phyloP scores from a whole-genome alignment of 345 rosid genomes.

The Eucalyptus sp. region DNA sequence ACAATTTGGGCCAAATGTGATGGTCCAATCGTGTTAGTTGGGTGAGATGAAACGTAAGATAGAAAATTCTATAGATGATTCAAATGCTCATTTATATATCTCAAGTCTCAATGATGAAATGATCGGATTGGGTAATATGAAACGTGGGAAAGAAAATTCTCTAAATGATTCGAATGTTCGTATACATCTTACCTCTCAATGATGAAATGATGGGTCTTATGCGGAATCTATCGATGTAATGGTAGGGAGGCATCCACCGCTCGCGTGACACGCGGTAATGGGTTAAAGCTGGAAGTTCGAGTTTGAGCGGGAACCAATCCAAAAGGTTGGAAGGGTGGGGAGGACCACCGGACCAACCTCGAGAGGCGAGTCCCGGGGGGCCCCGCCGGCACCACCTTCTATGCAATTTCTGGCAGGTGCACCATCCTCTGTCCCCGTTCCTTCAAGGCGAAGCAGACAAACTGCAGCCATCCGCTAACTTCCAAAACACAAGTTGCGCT shows the following conservation, averaged over 20 bases:
- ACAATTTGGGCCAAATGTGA: background rate
- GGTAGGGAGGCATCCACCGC: background rate
- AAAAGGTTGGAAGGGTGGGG: background rate
- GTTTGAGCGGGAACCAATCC: background rate
- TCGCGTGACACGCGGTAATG: background rate
- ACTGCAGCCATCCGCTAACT: background rate
- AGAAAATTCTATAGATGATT: background rate
- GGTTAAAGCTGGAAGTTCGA: background rate
- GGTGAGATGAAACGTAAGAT: background rate
- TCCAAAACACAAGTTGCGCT: background rate
- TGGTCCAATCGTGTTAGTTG: rapidly evolving
- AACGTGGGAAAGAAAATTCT: background rate
- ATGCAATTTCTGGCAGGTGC: background rate
- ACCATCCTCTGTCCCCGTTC: background rate
- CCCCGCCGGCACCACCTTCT: background rate
- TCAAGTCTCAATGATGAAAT: rapidly evolving
- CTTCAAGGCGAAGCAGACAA: background rate
- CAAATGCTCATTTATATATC: background rate
- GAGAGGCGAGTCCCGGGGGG: background rate
- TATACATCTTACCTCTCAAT: background rate
- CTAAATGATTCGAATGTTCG: rapidly evolving
- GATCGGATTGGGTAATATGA: rapidly evolving
- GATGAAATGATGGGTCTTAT: too few species aligned
- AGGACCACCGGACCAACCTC: background rate
- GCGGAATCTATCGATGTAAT: background rate